phyloP scores from a whole-genome alignment of 1,284 basidiomycete genomes.

The Papiliotrema flavescens region DNA sequence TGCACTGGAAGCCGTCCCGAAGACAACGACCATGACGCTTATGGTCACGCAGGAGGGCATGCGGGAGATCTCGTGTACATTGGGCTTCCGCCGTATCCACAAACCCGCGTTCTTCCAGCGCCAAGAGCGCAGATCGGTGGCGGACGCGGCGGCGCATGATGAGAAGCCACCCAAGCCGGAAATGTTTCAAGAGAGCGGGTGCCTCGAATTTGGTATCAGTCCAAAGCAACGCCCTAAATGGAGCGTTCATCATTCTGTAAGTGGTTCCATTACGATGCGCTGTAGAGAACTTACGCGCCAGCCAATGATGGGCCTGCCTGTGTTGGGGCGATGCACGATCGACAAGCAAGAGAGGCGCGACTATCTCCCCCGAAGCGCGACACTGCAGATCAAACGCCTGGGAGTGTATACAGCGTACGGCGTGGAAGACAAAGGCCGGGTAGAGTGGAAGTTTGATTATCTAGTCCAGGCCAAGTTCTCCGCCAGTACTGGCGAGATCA shows the following conservation, averaged over 20 bases:
- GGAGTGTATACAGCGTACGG: constrained; percentile 71
- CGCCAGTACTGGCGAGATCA: constrained; percentile 52
- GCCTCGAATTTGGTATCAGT: constrained; percentile 60
- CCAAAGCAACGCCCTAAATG: constrained; percentile 55
- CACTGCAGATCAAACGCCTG: constrained; percentile 60
- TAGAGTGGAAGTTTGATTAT: constrained; percentile 74
- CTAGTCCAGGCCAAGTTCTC: constrained; percentile 59
- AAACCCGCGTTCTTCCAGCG: constrained; percentile 15
- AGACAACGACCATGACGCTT: constrained; percentile 55
- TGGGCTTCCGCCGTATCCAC: constrained; percentile 57
- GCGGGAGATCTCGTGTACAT: constrained; percentile 58
- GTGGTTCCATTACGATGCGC: constrained; percentile 7
- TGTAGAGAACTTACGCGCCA: constrained; percentile 8
- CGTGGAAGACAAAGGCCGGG: constrained; percentile 54
- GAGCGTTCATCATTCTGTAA: constrained; percentile 62
- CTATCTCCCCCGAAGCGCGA: constrained; percentile 67
- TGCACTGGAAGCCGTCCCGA: constrained; percentile 15
- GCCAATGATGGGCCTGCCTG: constrained; percentile 63
- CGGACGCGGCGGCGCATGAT: constrained; percentile 16
- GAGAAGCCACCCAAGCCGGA: constrained; percentile 20
- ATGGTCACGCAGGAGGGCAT: constrained; percentile 43
- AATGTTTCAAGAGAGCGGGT: constrained; percentile 26
- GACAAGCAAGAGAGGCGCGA: constrained; percentile 64
- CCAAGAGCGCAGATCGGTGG: constrained; percentile 12
- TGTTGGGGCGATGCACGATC: constrained; percentile 62